Percentiles rank a stretch among this genome's conserved stretches.
Conservation (phyloP, 306 rosid species). For the Citrullus mucosospermus region DNA sequence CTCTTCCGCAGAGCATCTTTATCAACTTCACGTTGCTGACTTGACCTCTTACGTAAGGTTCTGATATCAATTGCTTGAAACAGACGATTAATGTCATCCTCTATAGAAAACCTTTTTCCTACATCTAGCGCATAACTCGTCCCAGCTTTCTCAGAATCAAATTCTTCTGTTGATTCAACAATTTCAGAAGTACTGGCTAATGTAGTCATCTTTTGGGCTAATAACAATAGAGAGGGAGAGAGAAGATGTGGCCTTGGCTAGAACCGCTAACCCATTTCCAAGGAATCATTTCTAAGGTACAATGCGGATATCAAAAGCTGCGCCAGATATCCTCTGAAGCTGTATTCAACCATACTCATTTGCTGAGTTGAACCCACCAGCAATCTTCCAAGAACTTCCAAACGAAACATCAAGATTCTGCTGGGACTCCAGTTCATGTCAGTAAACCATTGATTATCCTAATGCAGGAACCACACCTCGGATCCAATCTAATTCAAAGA, state of each 20-base stretch:
- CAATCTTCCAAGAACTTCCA: slow-evolving; percentile 14
- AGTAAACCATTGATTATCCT: neutral
- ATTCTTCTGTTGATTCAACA: slow-evolving; percentile 59
- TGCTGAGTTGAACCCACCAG: slow-evolving; percentile 13
- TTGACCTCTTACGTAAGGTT: slow-evolving; percentile 40
- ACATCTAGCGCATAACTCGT: slow-evolving; percentile 24
- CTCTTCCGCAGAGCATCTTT: slow-evolving; percentile 46
- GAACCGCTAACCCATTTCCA: slow-evolving; percentile 41
- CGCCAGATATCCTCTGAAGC: slow-evolving; percentile 15
- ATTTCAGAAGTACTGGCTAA: slow-evolving; percentile 49
- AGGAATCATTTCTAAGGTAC: slow-evolving; percentile 17
- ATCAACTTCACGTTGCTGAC: slow-evolving; percentile 24
- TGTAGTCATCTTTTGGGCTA: slow-evolving; percentile 38
- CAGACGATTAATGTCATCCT: slow-evolving; percentile 82
- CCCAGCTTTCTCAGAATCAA: slow-evolving; percentile 37
- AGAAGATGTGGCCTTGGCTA: slow-evolving; percentile 7
- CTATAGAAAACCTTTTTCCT: slow-evolving; percentile 60
- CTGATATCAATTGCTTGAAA: slow-evolving; percentile 74
- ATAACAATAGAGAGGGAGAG: slow-evolving; percentile 12
- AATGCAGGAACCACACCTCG: neutral
- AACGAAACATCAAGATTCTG: slow-evolving; percentile 48
- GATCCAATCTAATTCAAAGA: neutral
- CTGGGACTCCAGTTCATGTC: slow-evolving; percentile 24
- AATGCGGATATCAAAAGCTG: slow-evolving; percentile 15
- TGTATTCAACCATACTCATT: slow-evolving; percentile 28